Evolutionary conservation across 768 basidiomycete species (phyloP).

Genomic region (Serendipita indica): DNA sequence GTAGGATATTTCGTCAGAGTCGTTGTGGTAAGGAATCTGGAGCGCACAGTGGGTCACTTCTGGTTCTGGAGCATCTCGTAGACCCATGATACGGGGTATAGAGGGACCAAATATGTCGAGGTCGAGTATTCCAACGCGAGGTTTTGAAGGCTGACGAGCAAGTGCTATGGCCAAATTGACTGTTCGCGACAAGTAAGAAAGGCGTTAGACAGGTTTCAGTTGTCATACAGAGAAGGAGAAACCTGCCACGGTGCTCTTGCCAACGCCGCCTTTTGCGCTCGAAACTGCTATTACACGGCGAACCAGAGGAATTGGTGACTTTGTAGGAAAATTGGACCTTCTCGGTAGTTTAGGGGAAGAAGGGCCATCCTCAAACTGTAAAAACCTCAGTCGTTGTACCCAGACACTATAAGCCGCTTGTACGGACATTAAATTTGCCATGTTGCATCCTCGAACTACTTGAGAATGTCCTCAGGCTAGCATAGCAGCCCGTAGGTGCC

Average conservation of each 20-base stretch:
- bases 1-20: not conserved
- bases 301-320: slow-evolving; percentile 39
- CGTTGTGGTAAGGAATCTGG: not conserved
- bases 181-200: slow-evolving; percentile 22
- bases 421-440: no score
- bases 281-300: slow-evolving; percentile 72
- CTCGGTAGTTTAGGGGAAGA: not conserved
- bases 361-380: no score
- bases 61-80: slow-evolving; percentile 66
- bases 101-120: slow-evolving; percentile 95
- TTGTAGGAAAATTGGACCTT: slow-evolving; percentile 16
- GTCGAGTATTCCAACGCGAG: slow-evolving; percentile 77
- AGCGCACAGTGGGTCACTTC: slow-evolving; percentile 50
- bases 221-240: slow-evolving; percentile 15
- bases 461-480: not conserved
- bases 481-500: no score
- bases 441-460: no score
- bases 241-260: slow-evolving; percentile 91
- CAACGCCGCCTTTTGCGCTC: slow-evolving; percentile 91
- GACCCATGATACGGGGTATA: slow-evolving; percentile 82
- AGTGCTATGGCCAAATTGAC: slow-evolving; percentile 74
- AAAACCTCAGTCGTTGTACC: no score
- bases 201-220: not conserved
- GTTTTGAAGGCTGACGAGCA: slow-evolving; percentile 30
- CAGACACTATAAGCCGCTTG: no score